Conservation (phyloP, 495 filamentous ascomycete genomes). For the Cercophora scortea region DNA sequence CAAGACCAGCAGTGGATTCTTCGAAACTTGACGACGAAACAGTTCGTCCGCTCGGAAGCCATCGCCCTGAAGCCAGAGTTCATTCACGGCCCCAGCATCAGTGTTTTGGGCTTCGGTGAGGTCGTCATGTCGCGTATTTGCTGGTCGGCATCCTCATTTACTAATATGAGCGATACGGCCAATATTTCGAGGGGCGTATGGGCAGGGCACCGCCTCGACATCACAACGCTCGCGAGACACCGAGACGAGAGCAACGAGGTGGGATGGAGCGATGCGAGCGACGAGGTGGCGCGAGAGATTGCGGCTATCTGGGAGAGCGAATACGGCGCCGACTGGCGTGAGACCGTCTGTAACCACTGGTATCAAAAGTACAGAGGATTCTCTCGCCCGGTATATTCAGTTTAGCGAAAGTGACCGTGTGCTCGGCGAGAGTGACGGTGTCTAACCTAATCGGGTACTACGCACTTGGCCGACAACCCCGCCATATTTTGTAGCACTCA, state of each 20-base stretch:
- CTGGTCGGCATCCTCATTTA: slow-evolving; percentile 8
- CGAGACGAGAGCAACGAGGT: neutral
- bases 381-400: no score
- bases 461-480: no score
- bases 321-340: neutral
- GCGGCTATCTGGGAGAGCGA: neutral
- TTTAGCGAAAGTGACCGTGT: no score
- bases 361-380: no score
- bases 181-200: slow-evolving; percentile 13
- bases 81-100: slow-evolving; percentile 9
- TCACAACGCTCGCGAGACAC: neutral
- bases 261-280: neutral
- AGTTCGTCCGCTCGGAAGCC: slow-evolving; percentile 20
- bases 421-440: no score
- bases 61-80: slow-evolving; percentile 14
- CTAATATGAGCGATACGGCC: neutral
- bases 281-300: neutral
- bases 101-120: slow-evolving; percentile 11
- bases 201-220: slow-evolving; percentile 14
- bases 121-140: slow-evolving; percentile 11
- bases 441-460: no score
- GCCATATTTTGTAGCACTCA: no score
- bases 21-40: slow-evolving; percentile 21
- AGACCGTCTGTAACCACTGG: no score
- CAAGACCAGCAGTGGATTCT: slow-evolving; percentile 22